phyloP scores from a whole-genome alignment of 2,329 filamentous ascomycete genomes.

The Apiospora rasikravindrae region DNA sequence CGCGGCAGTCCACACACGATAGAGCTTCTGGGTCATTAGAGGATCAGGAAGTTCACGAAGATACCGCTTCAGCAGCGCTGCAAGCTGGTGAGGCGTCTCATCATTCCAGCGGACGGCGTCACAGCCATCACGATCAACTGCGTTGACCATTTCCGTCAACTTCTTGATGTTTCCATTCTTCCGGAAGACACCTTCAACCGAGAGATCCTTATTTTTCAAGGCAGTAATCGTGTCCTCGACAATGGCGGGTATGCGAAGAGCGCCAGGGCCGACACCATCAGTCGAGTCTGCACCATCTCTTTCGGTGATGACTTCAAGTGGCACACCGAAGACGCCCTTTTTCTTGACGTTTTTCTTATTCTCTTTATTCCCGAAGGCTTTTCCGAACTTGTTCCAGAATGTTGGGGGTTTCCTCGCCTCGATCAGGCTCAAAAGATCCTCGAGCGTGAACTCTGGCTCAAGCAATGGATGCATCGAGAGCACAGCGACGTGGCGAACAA shows the following conservation, averaged over 20 bases:
- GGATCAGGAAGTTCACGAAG: conserved; percentile 93
- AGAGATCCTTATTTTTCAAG: conserved; percentile 99
- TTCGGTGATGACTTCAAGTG: conserved; percentile 86
- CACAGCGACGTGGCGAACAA: conserved; percentile 92
- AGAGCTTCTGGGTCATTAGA: conserved; percentile 92
- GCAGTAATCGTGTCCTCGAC: conserved; percentile 93
- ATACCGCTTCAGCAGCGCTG: conserved; percentile 93
- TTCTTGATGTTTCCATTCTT: conserved; percentile 99
- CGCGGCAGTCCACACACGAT: conserved; percentile 86
- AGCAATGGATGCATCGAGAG: conserved; percentile 93
- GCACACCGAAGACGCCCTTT: conserved; percentile 92
- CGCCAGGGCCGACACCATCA: conserved; percentile 90
- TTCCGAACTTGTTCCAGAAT: conserved; percentile 98
- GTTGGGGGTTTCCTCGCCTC: conserved; percentile 87
- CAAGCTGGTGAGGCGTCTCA: conserved; percentile 91
- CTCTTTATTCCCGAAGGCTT: conserved; percentile 86
- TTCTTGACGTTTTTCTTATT: conserved; percentile 80
- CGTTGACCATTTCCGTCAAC: conserved; percentile 81
- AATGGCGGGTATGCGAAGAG: conserved; percentile 87
- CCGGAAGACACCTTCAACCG: conserved; percentile 96
- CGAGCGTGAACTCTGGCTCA: conserved; percentile 88
- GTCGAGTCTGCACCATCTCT: conserved; percentile 97
- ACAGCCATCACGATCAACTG: conserved; percentile 84
- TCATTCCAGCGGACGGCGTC: conserved; percentile 85
- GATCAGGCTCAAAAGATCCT: conserved; percentile 90